These are phyloP conservation scores for Pneumocystis jirovecii DNA, from an alignment of 1,139 yeast species.

Conservation along the genomic window DNA sequence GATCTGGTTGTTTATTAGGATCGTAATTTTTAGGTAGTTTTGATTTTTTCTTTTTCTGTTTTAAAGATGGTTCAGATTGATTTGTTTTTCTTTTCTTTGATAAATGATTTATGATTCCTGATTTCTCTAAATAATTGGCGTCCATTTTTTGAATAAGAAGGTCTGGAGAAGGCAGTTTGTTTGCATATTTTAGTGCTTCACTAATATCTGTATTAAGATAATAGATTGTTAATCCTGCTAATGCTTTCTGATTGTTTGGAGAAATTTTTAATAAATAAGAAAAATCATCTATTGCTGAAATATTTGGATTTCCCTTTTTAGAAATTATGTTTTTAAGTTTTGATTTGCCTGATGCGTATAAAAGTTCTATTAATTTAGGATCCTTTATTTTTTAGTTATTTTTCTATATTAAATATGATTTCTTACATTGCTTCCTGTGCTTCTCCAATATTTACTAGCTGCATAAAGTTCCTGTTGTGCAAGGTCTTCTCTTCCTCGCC, in stretches of 20 bases:
- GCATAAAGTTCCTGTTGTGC: conserved; percentile 1
- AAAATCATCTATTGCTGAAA: neutral
- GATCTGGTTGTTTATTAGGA: conserved; percentile 31
- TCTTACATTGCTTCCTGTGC: neutral
- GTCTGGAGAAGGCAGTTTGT: conserved; percentile 9
- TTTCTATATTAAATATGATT: conserved; percentile 15
- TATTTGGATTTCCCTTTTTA: neutral
- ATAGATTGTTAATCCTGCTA: conserved; percentile 14
- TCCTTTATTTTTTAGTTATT: conserved; percentile 11
- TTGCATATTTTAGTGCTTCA: conserved; percentile 8
- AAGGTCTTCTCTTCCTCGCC: neutral
- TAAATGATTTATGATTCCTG: conserved; percentile 29
- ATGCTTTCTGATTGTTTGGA: conserved; percentile 13
- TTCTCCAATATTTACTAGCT: conserved; percentile 4
- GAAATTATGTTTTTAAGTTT: conserved; percentile 13
- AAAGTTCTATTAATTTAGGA: neutral
- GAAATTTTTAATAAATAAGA: neutral
- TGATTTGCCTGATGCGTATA: neutral
- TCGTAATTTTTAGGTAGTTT: conserved; percentile 32
- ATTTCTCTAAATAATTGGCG: conserved; percentile 26
- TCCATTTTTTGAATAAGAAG: conserved; percentile 30
- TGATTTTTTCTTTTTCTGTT: conserved; percentile 26
- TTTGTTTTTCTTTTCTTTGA: conserved; percentile 5
- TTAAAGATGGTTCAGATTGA: conserved; percentile 18
- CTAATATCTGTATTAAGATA: conserved; percentile 13